Percentiles rank a stretch among this genome's conserved stretches.
phyloP scores from a whole-genome alignment of 1,284 basidiomycete species.

The Mycosarcoma mackinlayi region DNA sequence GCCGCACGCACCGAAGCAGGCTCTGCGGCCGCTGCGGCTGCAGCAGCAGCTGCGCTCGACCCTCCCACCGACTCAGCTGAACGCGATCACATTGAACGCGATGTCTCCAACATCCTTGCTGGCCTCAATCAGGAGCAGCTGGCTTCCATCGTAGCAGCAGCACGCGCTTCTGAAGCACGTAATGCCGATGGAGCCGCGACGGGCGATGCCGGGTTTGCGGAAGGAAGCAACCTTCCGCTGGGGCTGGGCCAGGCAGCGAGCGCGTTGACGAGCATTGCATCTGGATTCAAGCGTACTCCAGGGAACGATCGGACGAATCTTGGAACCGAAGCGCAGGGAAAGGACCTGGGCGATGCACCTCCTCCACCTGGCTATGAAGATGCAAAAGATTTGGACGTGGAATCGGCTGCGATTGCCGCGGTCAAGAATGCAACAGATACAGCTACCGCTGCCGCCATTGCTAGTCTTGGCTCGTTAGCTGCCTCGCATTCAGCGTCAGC shows the following conservation, averaged over 20 bases:
- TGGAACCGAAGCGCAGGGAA: constrained; percentile 5
- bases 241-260: constrained; percentile 59
- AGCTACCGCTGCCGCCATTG: constrained; percentile 59
- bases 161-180: constrained; percentile 46
- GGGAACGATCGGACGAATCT: constrained; percentile 9
- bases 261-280: constrained; percentile 59
- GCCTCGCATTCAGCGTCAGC: constrained; percentile 21
- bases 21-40: constrained; percentile 7
- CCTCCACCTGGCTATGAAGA: constrained; percentile 31
- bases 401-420: constrained; percentile 26
- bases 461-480: constrained; percentile 57
- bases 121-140: constrained; percentile 62
- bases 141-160: constrained; percentile 61
- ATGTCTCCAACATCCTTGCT: constrained; percentile 60
- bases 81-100: constrained; percentile 52
- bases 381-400: constrained; percentile 20
- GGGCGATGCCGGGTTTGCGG: constrained; percentile 7
- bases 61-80: constrained; percentile 10
- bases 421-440: constrained; percentile 45
- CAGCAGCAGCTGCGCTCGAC: constrained; percentile 16
- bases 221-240: constrained; percentile 21
- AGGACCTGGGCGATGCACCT: constrained; percentile 33
- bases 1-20: constrained; percentile 1
- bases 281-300: constrained; percentile 54
- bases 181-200: constrained; percentile 1